These are phyloP conservation scores for Tolypocladium capitatum DNA, from an alignment of 2,329 filamentous ascomycete species.

Conservation along the genomic window DNA sequence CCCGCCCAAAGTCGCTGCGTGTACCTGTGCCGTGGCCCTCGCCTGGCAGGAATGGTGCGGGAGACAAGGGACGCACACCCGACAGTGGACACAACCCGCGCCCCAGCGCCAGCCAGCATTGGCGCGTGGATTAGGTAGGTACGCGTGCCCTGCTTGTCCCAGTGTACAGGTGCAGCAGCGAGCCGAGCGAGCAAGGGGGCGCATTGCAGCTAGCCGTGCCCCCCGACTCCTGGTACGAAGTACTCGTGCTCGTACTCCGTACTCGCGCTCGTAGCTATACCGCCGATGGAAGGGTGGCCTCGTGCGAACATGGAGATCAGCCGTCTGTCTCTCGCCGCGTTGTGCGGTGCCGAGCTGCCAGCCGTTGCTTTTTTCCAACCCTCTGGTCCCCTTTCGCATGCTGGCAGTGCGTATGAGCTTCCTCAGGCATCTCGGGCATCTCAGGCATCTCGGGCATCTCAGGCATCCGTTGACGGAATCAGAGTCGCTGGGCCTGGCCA, in stretches of 20 bases:
- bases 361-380: background rate
- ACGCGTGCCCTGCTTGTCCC: background rate
- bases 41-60: slow-evolving; percentile 3
- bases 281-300: background rate
- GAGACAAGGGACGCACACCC: background rate
- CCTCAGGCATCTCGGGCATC: background rate
- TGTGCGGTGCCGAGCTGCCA: background rate
- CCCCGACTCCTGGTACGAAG: background rate
- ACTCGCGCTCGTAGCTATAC: too few species aligned
- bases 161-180: background rate
- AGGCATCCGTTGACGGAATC: background rate
- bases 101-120: background rate
- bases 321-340: background rate
- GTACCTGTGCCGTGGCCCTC: slow-evolving; percentile 9
- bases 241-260: too few species aligned
- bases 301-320: background rate
- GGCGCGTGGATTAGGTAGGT: too few species aligned
- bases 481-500: background rate
- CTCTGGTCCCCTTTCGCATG: too few species aligned
- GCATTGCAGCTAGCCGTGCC: background rate
- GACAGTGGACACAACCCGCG: background rate
- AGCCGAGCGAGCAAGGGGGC: background rate
- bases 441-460: too few species aligned
- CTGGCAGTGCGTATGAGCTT: background rate
- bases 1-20: slow-evolving; percentile 21